These are phyloP conservation scores for Oryza nivara DNA, from an alignment of 176 grass and related monocot genomes.

Conservation along the genomic window DNA sequence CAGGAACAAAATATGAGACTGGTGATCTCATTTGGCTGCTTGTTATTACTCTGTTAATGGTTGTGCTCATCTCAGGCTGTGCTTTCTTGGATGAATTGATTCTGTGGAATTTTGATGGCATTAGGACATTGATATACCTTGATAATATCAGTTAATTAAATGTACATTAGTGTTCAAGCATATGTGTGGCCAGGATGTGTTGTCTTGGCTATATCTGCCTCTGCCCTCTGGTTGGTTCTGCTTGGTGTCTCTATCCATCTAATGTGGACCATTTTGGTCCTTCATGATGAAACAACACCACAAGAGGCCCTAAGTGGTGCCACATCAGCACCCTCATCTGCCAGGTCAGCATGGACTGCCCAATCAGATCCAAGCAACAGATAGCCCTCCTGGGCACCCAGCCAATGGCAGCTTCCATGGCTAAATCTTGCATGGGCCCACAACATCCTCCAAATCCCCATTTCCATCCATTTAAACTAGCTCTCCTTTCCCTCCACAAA, in stretches of 20 bases:
- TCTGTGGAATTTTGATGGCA: neutral
- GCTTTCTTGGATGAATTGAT: neutral
- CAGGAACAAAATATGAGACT: neutral
- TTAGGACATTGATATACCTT: neutral
- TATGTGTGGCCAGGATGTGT: constrained; percentile 22
- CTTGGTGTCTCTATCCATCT: constrained; percentile 23
- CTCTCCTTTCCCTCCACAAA: constrained; percentile 41
- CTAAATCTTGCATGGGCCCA: constrained; percentile 65
- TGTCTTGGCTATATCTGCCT: constrained; percentile 13
- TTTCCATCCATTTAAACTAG: constrained; percentile 75
- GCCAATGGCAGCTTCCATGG: constrained; percentile 64
- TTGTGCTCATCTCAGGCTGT: neutral
- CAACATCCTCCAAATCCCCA: constrained; percentile 58
- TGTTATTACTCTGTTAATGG: neutral
- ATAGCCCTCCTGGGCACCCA: constrained; percentile 43
- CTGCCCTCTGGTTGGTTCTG: constrained; percentile 25
- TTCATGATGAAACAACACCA: constrained; percentile 14
- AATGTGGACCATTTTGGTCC: neutral
- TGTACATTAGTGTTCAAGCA: neutral
- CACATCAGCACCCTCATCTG: constrained; percentile 65
- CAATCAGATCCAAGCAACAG: constrained; percentile 67
- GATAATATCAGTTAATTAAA: neutral
- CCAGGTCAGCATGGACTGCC: constrained; percentile 54
- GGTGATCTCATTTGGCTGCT: neutral
- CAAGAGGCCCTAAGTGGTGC: constrained; percentile 36